Percentiles rank a stretch among this genome's conserved stretches.
Evolutionary conservation across 331 rosid genomes (phyloP).

Genomic region (Acacia concinna): DNA sequence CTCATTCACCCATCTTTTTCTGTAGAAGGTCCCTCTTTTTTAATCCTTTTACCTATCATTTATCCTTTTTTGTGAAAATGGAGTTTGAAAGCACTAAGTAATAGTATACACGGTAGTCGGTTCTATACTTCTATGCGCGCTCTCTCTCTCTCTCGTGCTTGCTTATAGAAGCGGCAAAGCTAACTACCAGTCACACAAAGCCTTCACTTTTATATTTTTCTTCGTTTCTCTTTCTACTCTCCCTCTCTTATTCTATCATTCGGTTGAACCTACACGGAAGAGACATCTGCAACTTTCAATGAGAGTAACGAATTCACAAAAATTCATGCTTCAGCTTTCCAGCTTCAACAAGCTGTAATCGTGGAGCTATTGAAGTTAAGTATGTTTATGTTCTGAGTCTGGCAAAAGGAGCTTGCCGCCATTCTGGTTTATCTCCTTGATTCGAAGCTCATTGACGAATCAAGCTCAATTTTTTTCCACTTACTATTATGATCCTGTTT

Average conservation of each 20-base stretch:
- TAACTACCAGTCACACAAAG: conserved; percentile 45
- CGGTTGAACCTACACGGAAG: conserved; percentile 57
- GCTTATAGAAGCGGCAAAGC: conserved; percentile 77
- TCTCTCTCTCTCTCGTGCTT: conserved; percentile 39
- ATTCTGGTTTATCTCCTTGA: conserved; percentile 17
- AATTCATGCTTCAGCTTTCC: conserved; percentile 35
- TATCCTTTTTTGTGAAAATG: neutral
- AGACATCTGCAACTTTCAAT: conserved; percentile 52
- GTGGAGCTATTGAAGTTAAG: conserved; percentile 28
- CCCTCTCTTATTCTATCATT: conserved; percentile 42
- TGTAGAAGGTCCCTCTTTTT: neutral
- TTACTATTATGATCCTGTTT: conserved; percentile 17
- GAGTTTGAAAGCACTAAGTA: conserved; percentile 15
- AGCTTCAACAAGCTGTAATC: conserved; percentile 27
- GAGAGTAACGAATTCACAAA: conserved; percentile 54
- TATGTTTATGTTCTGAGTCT: neutral
- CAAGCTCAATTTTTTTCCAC: conserved; percentile 1
- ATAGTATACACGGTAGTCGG: conserved; percentile 39
- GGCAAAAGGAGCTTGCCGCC: neutral
- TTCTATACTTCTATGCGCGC: neutral
- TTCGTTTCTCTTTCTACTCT: conserved; percentile 8
- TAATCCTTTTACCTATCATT: no score
- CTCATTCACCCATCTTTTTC: neutral
- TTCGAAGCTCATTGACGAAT: conserved; percentile 1
- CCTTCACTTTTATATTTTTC: conserved; percentile 26